These are phyloP conservation scores for Pichia sporocuriosa DNA, from an alignment of 805 yeast species.

Conservation along the genomic window DNA sequence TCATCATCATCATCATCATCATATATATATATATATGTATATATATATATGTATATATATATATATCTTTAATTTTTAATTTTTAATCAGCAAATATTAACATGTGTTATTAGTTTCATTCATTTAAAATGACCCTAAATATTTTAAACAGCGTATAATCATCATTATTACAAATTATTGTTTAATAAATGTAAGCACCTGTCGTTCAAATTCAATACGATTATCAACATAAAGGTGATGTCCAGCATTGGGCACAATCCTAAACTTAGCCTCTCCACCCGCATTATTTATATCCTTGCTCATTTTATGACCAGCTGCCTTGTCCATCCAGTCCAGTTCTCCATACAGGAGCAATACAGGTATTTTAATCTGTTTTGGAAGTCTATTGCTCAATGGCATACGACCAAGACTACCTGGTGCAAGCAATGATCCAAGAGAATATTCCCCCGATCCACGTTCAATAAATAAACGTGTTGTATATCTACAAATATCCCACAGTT, in stretches of 20 bases:
- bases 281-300: constrained; percentile 29
- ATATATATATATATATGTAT: too few species aligned
- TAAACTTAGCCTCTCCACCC: constrained; percentile 26
- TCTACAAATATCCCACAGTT: constrained; percentile 39
- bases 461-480: constrained; percentile 49
- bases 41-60: too few species aligned
- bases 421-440: constrained; percentile 51
- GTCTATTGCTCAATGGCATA: constrained; percentile 50
- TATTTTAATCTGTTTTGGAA: constrained; percentile 33
- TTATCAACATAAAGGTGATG: constrained; percentile 53
- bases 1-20: too few species aligned
- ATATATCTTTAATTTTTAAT: too few species aligned
- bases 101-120: too few species aligned
- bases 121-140: too few species aligned
- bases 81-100: too few species aligned
- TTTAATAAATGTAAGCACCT: constrained; percentile 22
- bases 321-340: constrained; percentile 67
- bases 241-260: constrained; percentile 39
- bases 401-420: constrained; percentile 54
- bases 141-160: too few species aligned
- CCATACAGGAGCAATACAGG: constrained; percentile 61
- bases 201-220: constrained; percentile 28
- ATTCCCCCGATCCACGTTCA: constrained; percentile 58
- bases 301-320: constrained; percentile 46
- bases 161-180: too few species aligned